phyloP scores from a whole-genome alignment of 805 yeast species.

The Kuraishia cidri region DNA sequence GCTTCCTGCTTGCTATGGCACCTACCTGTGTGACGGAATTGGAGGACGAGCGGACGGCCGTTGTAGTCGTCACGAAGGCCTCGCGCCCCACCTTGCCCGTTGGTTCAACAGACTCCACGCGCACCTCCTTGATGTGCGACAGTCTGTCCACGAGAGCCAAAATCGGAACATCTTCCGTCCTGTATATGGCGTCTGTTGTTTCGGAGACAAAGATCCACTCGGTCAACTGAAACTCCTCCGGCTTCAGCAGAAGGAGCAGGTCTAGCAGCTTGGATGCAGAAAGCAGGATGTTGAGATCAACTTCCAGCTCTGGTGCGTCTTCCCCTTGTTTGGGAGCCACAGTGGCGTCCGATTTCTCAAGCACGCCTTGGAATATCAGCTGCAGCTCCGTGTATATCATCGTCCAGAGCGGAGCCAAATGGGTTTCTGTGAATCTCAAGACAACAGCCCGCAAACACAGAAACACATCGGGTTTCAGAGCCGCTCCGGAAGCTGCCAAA shows the following conservation, averaged over 20 bases:
- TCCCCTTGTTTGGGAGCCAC: constrained; percentile 7
- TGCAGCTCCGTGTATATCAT: constrained; percentile 55
- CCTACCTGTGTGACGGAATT: neutral
- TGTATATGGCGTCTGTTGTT: constrained; percentile 23
- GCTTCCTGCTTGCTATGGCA: constrained; percentile 17
- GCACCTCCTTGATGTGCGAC: constrained; percentile 15
- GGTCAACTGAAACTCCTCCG: constrained; percentile 67
- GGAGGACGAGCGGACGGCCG: constrained; percentile 1
- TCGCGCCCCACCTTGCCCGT: neutral
- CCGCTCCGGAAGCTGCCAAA: constrained; percentile 17
- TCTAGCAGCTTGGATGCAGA: constrained; percentile 76
- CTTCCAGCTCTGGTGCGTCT: constrained; percentile 10
- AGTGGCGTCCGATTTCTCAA: constrained; percentile 10
- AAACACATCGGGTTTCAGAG: constrained; percentile 35
- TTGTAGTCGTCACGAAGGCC: constrained; percentile 11
- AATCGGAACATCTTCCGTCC: constrained; percentile 17
- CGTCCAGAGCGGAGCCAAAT: constrained; percentile 65
- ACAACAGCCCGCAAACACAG: constrained; percentile 57
- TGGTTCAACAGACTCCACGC: no score
- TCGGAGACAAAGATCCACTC: constrained; percentile 86
- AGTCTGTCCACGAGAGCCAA: constrained; percentile 25
- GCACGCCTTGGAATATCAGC: constrained; percentile 31
- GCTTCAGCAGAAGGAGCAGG: constrained; percentile 52
- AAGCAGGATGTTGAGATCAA: constrained; percentile 33
- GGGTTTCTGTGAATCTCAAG: constrained; percentile 52